These are phyloP conservation scores for Suhomyces choctaworum DNA, from an alignment of 1,139 yeast genomes.

Conservation along the genomic window DNA sequence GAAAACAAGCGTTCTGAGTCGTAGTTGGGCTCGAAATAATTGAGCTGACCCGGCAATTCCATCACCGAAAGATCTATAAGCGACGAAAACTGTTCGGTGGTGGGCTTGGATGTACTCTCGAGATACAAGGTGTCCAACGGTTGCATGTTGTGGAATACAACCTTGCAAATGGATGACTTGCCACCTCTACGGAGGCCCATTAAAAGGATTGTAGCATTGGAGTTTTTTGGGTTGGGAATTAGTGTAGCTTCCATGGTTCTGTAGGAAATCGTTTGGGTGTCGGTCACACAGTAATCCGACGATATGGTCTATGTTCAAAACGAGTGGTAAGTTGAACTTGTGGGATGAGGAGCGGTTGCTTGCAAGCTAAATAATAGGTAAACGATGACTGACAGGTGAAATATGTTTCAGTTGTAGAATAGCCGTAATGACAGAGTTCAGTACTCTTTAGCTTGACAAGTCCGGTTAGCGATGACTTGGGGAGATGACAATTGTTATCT, in stretches of 20 bases:
- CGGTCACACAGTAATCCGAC: too few relatives aligned
- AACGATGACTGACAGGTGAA: too few relatives aligned
- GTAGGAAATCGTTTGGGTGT: background rate
- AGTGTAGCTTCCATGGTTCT: constrained; percentile 36
- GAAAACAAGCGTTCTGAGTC: constrained; percentile 78
- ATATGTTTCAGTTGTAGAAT: too few relatives aligned
- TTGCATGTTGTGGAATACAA: constrained; percentile 94
- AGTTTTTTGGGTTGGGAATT: constrained; percentile 39
- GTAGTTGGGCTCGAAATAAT: constrained; percentile 80
- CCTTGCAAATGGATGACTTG: constrained; percentile 90
- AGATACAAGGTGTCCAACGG: constrained; percentile 89
- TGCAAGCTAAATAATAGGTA: too few relatives aligned
- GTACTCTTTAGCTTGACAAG: too few relatives aligned
- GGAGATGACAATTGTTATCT: constrained; percentile 1
- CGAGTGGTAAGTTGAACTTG: too few relatives aligned
- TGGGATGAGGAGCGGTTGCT: too few relatives aligned
- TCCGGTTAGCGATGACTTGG: too few relatives aligned
- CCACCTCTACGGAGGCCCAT: constrained; percentile 87
- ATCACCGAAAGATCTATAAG: constrained; percentile 87
- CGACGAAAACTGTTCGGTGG: constrained; percentile 74
- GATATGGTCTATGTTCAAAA: too few relatives aligned
- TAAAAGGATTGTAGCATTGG: constrained; percentile 70
- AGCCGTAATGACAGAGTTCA: too few relatives aligned
- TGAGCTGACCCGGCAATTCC: constrained; percentile 94
- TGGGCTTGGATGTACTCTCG: constrained; percentile 88